Conservation (phyloP, 345 rosid species). For the Rhodomyrtus tomentosa region DNA sequence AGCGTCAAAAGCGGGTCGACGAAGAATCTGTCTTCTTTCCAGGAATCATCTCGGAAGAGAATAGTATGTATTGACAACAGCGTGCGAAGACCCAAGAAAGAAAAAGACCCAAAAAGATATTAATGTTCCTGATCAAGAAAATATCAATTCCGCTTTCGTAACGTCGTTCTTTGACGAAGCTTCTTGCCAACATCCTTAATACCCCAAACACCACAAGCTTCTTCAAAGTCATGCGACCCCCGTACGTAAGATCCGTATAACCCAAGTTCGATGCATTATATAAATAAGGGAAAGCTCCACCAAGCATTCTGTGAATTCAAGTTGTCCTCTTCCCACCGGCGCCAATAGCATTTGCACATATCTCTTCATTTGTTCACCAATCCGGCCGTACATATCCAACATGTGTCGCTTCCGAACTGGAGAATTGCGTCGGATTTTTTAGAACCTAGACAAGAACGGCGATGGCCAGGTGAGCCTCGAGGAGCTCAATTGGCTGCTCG, state of each 20-base stretch:
- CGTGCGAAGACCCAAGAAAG: background rate
- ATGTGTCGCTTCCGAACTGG: conserved; percentile 24
- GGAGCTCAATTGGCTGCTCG: conserved; percentile 71
- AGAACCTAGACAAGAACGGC: conserved; percentile 54
- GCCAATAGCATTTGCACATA: background rate
- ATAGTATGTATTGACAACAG: background rate
- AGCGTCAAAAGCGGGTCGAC: background rate
- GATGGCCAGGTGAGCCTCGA: conserved; percentile 53
- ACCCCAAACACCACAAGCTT: background rate
- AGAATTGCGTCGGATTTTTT: conserved; percentile 54
- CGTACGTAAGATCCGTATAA: background rate
- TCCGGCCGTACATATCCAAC: background rate
- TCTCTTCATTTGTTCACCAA: background rate
- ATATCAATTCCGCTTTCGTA: background rate
- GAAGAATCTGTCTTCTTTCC: background rate
- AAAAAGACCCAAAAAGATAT: background rate
- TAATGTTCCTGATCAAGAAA: background rate
- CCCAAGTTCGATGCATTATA: background rate
- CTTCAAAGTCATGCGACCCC: background rate
- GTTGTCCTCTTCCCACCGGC: background rate
- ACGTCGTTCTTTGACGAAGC: background rate
- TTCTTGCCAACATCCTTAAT: background rate
- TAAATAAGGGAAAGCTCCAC: background rate
- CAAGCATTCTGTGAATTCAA: background rate
- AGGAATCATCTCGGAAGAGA: background rate